phyloP scores from a whole-genome alignment of 1,139 yeast species.

The Sugiyamaella sp. region DNA sequence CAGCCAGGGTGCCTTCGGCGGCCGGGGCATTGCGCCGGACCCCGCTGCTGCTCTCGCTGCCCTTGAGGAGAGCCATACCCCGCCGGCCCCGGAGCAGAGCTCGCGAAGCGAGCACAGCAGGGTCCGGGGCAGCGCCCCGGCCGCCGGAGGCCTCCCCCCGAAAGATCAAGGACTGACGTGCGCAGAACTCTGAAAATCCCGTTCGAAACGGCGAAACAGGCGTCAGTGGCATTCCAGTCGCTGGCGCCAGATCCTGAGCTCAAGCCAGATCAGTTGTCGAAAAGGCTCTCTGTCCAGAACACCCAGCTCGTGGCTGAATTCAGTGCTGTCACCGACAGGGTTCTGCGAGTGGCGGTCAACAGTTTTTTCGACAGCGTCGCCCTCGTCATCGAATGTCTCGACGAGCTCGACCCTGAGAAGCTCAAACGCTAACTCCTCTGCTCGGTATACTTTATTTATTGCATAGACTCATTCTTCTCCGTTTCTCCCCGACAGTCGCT shows the following conservation, averaged over 20 bases:
- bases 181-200: slow-evolving; percentile 58
- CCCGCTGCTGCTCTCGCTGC: too few species aligned
- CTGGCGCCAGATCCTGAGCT: slow-evolving; percentile 79
- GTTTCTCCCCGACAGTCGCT: too few species aligned
- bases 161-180: not conserved
- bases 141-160: not conserved
- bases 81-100: too few species aligned
- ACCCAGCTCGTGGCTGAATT: slow-evolving; percentile 50
- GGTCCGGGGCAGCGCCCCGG: too few species aligned
- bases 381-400: slow-evolving; percentile 68
- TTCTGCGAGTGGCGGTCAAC: slow-evolving; percentile 70
- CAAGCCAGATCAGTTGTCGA: slow-evolving; percentile 51
- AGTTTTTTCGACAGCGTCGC: slow-evolving; percentile 65
- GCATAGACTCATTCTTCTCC: not conserved
- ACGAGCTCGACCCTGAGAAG: slow-evolving; percentile 51
- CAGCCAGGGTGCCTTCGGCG: too few species aligned
- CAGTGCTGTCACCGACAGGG: slow-evolving; percentile 62
- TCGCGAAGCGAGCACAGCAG: too few species aligned
- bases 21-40: too few species aligned
- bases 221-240: slow-evolving; percentile 60
- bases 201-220: slow-evolving; percentile 61
- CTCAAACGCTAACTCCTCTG: too few species aligned
- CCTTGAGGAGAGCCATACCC: too few species aligned
- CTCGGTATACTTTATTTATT: slow-evolving; percentile 7
- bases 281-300: slow-evolving; percentile 29